phyloP scores from a whole-genome alignment of 2,329 filamentous ascomycete genomes.

The Knoxdaviesia capensis region DNA sequence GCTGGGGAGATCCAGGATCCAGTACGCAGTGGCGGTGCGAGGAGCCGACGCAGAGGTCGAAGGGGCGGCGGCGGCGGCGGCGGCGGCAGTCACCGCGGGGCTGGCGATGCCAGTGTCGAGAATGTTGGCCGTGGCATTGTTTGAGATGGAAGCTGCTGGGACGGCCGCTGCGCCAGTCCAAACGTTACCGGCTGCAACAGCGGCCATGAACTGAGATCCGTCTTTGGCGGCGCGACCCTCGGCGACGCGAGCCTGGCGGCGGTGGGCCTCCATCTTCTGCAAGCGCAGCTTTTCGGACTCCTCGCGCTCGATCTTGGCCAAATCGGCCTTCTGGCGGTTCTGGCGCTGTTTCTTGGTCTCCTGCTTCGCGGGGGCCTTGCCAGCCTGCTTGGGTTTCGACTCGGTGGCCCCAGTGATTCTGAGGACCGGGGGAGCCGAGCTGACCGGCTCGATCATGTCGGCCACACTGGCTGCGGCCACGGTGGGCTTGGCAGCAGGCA shows the following conservation, averaged over 20 bases:
- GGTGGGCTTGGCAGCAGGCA: conserved; percentile 33
- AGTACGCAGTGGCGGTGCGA: background rate
- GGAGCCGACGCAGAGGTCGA: conserved; percentile 10
- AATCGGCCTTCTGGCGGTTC: conserved; percentile 75
- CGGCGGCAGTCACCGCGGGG: conserved; percentile 14
- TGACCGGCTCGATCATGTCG: conserved; percentile 72
- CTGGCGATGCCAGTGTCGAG: conserved; percentile 30
- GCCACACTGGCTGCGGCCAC: conserved; percentile 47
- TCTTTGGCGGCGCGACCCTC: conserved; percentile 73
- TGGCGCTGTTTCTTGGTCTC: conserved; percentile 94
- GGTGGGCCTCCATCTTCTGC: conserved; percentile 59
- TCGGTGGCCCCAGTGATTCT: conserved; percentile 42
- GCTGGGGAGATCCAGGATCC: too few species aligned
- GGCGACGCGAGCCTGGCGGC: conserved; percentile 59
- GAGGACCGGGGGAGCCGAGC: conserved; percentile 51
- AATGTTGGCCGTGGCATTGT: conserved; percentile 20
- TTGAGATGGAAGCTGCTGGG: conserved; percentile 14
- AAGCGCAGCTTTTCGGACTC: conserved; percentile 65
- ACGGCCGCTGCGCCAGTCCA: conserved; percentile 18
- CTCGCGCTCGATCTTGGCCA: conserved; percentile 52
- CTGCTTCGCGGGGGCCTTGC: conserved; percentile 41
- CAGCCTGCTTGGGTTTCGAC: conserved; percentile 38
- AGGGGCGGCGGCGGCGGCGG: conserved; percentile 13
- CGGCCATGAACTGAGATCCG: conserved; percentile 39
- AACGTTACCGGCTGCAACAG: conserved; percentile 19